phyloP scores from a whole-genome alignment of 805 yeast species.

The Spathaspora hagerdaliae region DNA sequence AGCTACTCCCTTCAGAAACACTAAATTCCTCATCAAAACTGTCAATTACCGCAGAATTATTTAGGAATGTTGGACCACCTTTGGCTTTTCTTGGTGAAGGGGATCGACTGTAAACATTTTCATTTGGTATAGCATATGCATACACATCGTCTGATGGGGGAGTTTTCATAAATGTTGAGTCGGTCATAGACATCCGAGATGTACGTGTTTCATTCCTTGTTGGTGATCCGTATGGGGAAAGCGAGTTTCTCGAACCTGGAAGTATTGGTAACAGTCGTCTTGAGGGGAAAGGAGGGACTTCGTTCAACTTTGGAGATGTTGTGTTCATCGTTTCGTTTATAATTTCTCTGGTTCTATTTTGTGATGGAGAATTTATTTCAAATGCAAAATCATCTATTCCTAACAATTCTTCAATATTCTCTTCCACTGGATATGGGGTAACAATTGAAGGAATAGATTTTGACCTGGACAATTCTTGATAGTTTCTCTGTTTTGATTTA shows the following conservation, averaged over 20 bases:
- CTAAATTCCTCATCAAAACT: neutral
- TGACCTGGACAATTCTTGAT: constrained; percentile 8
- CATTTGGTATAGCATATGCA: neutral
- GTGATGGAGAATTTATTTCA: constrained; percentile 3
- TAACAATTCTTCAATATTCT: neutral
- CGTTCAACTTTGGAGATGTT: constrained; percentile 2
- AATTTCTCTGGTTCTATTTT: constrained; percentile 3
- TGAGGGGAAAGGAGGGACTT: constrained; percentile 1
- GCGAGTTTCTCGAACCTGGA: neutral
- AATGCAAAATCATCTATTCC: constrained; percentile 1
- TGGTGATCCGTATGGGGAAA: neutral
- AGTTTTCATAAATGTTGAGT: neutral
- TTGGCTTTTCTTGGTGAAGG: neutral
- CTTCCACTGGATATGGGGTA: constrained; percentile 6
- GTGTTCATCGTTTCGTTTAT: constrained; percentile 1
- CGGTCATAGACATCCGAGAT: neutral
- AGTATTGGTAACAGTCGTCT: constrained; percentile 2
- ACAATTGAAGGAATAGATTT: neutral
- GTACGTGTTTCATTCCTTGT: neutral
- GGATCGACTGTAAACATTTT: neutral
- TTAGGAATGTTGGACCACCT: neutral
- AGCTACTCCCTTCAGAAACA: neutral
- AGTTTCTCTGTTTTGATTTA: constrained; percentile 2
- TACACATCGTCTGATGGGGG: neutral
- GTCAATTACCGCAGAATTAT: neutral